Evolutionary conservation across 1,139 yeast genomes (phyloP).

Genomic region (Nakaseomyces nivariensis): DNA sequence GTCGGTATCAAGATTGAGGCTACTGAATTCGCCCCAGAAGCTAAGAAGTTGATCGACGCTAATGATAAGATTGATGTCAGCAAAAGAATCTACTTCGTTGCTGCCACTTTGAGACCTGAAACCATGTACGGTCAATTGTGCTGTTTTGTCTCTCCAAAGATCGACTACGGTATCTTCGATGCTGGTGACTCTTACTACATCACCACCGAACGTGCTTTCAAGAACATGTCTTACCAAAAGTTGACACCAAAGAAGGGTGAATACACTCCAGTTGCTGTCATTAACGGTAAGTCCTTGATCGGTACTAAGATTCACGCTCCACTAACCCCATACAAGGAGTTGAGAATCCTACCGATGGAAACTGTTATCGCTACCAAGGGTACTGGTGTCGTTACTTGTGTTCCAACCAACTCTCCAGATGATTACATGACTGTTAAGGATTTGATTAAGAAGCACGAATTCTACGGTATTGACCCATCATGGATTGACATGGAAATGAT

Average conservation of each 20-base stretch:
- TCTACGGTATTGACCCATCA: constrained; percentile 70
- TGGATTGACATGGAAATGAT: constrained; percentile 77
- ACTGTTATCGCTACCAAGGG: constrained; percentile 91
- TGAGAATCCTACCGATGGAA: constrained; percentile 94
- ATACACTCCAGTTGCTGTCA: constrained; percentile 47
- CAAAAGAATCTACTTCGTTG: constrained; percentile 73
- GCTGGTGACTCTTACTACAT: constrained; percentile 78
- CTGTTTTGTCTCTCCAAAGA: constrained; percentile 95
- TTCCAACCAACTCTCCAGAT: constrained; percentile 97
- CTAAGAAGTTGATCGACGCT: constrained; percentile 28
- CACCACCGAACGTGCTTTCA: constrained; percentile 94
- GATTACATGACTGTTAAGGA: constrained; percentile 83
- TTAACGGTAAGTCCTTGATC: constrained; percentile 65
- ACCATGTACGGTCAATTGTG: constrained; percentile 99
- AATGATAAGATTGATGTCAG: constrained; percentile 46
- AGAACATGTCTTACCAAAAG: constrained; percentile 93
- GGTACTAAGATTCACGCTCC: constrained; percentile 90
- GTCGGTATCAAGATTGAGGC: constrained; percentile 80
- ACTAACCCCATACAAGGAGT: constrained; percentile 54
- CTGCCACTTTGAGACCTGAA: constrained; percentile 97
- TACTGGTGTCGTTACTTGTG: constrained; percentile 98
- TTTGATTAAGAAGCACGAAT: constrained; percentile 81
- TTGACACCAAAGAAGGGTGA: constrained; percentile 83
- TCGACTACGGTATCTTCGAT: constrained; percentile 82
- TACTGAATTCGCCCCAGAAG: constrained; percentile 38